Evolutionary conservation across 139 green algal genomes (phyloP).

Genomic region (Chlorella sp.): DNA sequence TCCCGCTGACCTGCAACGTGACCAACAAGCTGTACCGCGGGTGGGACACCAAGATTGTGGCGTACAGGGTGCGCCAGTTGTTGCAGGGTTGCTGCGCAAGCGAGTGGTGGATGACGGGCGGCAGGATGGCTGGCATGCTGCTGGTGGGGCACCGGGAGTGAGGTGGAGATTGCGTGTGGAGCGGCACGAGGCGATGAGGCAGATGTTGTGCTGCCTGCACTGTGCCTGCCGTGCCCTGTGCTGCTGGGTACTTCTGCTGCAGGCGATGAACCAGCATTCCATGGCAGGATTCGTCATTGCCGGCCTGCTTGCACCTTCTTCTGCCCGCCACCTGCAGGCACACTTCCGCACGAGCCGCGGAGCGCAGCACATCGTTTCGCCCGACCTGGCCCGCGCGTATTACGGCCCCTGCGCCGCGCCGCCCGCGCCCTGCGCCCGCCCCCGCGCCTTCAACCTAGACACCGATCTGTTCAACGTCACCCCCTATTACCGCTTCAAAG

Average conservation of each 20-base stretch:
- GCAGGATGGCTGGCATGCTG: too few species aligned
- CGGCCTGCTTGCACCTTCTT: background rate
- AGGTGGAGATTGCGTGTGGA: too few species aligned
- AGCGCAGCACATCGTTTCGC: constrained; percentile 42
- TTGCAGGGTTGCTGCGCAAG: too few species aligned
- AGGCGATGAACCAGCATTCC: background rate
- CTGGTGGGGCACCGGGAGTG: too few species aligned
- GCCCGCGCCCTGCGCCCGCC: background rate
- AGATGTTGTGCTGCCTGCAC: background rate
- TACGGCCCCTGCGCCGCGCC: constrained; percentile 33
- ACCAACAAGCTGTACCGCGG: constrained; percentile 31
- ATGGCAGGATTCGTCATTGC: background rate
- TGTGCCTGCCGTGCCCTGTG: background rate
- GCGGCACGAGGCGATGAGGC: too few species aligned
- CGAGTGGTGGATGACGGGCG: too few species aligned
- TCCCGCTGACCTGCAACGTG: constrained; percentile 50
- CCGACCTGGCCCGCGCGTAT: constrained; percentile 42
- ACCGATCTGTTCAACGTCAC: constrained; percentile 38
- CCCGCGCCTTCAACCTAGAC: constrained; percentile 26
- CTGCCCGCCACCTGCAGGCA: background rate
- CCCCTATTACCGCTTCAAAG: constrained; percentile 34
- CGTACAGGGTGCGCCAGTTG: constrained; percentile 35
- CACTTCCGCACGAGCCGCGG: constrained; percentile 39
- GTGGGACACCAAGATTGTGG: constrained; percentile 44
- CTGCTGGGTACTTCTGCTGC: background rate